These are phyloP conservation scores for Aleurites moluccanus DNA, from an alignment of 441 rosid species.

Conservation along the genomic window DNA sequence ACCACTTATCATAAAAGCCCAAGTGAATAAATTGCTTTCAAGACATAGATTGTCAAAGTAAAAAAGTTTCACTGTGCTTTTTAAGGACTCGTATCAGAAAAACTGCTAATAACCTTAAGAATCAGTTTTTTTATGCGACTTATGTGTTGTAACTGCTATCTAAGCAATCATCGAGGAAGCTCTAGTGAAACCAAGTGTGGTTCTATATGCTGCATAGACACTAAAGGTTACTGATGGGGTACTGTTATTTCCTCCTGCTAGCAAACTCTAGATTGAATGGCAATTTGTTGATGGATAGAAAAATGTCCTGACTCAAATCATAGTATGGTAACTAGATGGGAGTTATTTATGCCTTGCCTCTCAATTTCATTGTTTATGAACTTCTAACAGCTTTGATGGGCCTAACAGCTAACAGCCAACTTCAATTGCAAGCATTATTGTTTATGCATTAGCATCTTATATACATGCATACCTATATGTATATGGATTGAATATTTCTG, in stretches of 20 bases:
- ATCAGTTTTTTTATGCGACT: neutral
- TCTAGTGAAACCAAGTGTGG: neutral
- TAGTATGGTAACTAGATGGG: neutral
- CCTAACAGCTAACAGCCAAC: neutral
- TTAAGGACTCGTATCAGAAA: neutral
- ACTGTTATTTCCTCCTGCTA: neutral
- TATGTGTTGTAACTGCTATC: neutral
- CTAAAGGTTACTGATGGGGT: neutral
- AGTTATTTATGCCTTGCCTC: neutral
- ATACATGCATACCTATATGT: neutral
- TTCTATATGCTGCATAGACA: neutral
- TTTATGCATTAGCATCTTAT: neutral
- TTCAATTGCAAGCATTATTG: neutral
- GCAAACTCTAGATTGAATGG: constrained; percentile 10
- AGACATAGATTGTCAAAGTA: neutral
- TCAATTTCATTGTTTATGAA: neutral
- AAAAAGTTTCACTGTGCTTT: neutral
- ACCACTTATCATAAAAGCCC: neutral
- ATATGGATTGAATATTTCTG: neutral
- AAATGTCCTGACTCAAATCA: neutral
- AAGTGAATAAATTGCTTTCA: neutral
- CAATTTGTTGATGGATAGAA: neutral
- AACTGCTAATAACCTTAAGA: neutral
- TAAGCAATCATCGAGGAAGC: neutral
- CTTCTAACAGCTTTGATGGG: neutral